Evolutionary conservation across 2,329 filamentous ascomycete genomes (phyloP).

Genomic region (Trichoderma citrinoviride): DNA sequence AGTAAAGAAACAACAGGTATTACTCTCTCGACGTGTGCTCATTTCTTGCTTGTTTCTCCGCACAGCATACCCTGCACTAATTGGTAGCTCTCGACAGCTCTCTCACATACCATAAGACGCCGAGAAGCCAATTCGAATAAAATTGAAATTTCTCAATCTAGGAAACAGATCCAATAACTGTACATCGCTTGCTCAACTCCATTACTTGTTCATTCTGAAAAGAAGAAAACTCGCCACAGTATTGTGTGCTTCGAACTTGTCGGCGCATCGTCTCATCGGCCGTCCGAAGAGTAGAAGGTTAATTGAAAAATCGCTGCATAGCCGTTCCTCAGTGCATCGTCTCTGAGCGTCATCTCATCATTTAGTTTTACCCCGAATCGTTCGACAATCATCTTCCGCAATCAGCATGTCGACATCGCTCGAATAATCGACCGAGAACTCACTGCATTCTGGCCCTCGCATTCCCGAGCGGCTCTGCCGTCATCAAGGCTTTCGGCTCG

Average conservation of each 20-base stretch:
- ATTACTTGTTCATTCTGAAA: not conserved
- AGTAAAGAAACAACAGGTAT: too few relatives aligned
- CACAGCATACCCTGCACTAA: not conserved
- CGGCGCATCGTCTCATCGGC: not conserved
- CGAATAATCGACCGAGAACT: not conserved
- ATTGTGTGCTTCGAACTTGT: not conserved
- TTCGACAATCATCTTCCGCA: not conserved
- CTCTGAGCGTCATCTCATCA: not conserved
- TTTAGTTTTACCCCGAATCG: not conserved
- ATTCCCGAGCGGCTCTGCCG: not conserved
- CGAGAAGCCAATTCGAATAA: not conserved
- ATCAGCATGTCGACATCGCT: not conserved
- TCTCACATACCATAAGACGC: not conserved
- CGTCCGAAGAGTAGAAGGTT: not conserved
- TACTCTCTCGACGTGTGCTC: not conserved
- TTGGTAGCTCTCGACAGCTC: not conserved
- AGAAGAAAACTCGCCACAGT: not conserved
- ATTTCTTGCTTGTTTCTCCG: not conserved
- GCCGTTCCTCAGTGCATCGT: not conserved
- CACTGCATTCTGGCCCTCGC: not conserved
- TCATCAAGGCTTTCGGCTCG: not conserved
- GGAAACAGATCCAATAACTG: not conserved
- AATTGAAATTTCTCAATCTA: not conserved
- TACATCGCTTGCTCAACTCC: conserved; percentile 13
- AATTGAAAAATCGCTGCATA: not conserved